Conservation (phyloP, 306 rosid genomes). For the Quercus suber region DNA sequence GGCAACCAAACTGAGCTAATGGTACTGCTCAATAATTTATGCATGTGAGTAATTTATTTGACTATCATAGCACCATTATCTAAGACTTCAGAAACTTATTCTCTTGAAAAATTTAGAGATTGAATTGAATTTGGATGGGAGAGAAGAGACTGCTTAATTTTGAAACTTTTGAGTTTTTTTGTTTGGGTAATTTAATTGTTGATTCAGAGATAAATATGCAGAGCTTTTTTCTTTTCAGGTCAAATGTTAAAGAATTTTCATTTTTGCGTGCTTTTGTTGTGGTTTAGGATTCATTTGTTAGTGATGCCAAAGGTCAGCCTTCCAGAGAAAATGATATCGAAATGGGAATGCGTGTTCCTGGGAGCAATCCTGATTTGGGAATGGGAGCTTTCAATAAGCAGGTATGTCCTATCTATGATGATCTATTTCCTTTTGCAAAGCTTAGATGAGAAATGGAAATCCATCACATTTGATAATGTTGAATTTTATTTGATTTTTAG, state of each 20-base stretch:
- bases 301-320: constrained; percentile 58
- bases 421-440: constrained; percentile 5
- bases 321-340: constrained; percentile 74
- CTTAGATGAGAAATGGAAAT: background rate
- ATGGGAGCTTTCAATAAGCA: constrained; percentile 83
- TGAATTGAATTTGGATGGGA: background rate
- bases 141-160: constrained; percentile 1
- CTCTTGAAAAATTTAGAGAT: background rate
- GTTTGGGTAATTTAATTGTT: constrained; percentile 8
- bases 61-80: background rate
- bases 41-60: background rate
- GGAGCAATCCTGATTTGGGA: constrained; percentile 52
- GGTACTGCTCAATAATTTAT: background rate
- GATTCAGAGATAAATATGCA: constrained; percentile 1
- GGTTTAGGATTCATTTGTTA: constrained; percentile 75
- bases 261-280: constrained; percentile 2
- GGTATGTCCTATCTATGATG: constrained; percentile 38
- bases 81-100: background rate
- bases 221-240: constrained; percentile 12
- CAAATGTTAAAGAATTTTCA: constrained; percentile 11
- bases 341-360: constrained; percentile 65
- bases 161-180: background rate
- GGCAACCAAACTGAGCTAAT: background rate
- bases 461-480: background rate
- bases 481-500: background rate